A percentile compares a stretch with the other conserved stretches of the same genome.
Evolutionary conservation across 345 rosid genomes (phyloP).

Genomic region (rapeseed (Brassica napus)): Da-Ae NC_063447.1:10233501-10234000

Average conservation of each 20-base stretch:
- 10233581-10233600: conserved; percentile 80
- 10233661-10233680: too few species aligned
- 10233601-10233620: conserved; percentile 69
- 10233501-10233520: not conserved
- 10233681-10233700: not conserved
- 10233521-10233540: not conserved
- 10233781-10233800: conserved; percentile 84
- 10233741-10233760: conserved; percentile 64
- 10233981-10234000: conserved; percentile 54
- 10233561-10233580: conserved; percentile 79
- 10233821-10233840: conserved; percentile 69
- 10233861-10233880: conserved; percentile 62
- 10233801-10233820: conserved; percentile 82
- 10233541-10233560: conserved; percentile 66
- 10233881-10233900: conserved; percentile 77
- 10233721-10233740: conserved; percentile 80
- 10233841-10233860: conserved; percentile 77
- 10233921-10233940: conserved; percentile 50
- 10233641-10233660: too few species aligned
- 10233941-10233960: not conserved
- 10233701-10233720: conserved; percentile 69
- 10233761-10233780: conserved; percentile 72
- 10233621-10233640: conserved; percentile 44
- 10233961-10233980: not conserved
- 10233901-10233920: conserved; percentile 74